Percentiles rank a stretch among this genome's conserved stretches.
These are phyloP conservation scores for Ajuga chamaepitys DNA, from an alignment of 257 asterid genomes.

Conservation along the genomic window DNA sequence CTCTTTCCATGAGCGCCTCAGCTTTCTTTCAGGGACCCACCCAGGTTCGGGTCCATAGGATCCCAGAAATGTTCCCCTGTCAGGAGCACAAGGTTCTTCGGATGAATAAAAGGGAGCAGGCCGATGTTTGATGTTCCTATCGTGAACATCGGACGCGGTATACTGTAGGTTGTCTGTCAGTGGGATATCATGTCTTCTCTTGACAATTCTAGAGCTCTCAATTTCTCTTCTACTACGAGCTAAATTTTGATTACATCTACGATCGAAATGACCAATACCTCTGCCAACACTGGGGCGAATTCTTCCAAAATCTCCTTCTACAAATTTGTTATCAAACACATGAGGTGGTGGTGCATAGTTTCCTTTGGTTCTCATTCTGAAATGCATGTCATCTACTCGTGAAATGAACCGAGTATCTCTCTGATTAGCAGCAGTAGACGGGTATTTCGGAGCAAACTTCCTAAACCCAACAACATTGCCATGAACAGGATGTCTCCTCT, in stretches of 20 bases:
- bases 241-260: constrained; percentile 19
- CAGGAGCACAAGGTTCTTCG: constrained; percentile 11
- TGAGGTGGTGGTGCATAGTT: constrained; percentile 17
- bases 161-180: constrained; percentile 11
- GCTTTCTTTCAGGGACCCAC: constrained; percentile 13
- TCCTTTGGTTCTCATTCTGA: constrained; percentile 21
- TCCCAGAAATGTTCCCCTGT: constrained; percentile 15
- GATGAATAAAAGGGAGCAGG: constrained; percentile 21
- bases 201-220: constrained; percentile 23
- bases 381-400: constrained; percentile 19
- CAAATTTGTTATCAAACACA: constrained; percentile 13
- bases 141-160: constrained; percentile 20
- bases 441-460: constrained; percentile 16
- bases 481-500: constrained; percentile 21
- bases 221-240: constrained; percentile 27
- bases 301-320: constrained; percentile 24
- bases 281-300: constrained; percentile 9
- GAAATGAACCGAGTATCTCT: constrained; percentile 18
- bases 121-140: constrained; percentile 9
- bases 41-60: constrained; percentile 13
- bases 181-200: constrained; percentile 20
- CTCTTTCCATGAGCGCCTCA: constrained; percentile 24
- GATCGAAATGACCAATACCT: constrained; percentile 18
- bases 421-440: constrained; percentile 9
- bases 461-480: constrained; percentile 16